A percentile compares a stretch with the other conserved stretches of the same genome.
These are phyloP conservation scores for Uronychia setigera DNA, from an alignment of 73 alveolate genomes.

Conservation along the genomic window DNA sequence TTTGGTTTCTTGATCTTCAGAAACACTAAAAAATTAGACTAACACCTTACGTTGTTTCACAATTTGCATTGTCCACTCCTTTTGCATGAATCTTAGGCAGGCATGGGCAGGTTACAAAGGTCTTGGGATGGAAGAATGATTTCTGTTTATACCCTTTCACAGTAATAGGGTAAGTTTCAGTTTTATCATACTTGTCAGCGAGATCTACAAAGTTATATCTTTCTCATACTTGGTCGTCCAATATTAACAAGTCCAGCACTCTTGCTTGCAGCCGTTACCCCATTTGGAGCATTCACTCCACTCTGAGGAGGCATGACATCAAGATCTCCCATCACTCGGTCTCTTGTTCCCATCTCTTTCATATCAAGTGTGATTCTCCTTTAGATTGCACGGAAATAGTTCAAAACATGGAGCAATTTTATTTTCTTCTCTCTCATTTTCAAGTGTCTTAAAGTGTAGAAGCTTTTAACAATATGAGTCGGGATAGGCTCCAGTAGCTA, in stretches of 20 bases:
- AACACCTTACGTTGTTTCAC: constrained; percentile 12
- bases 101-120: constrained; percentile 50
- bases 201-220: not conserved
- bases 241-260: constrained; percentile 7
- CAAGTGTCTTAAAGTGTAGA: constrained; percentile 52
- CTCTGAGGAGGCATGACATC: constrained; percentile 38
- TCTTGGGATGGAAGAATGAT: constrained; percentile 37
- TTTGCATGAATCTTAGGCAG: constrained; percentile 54
- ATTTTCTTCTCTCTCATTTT: constrained; percentile 53
- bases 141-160: constrained; percentile 49
- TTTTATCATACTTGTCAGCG: constrained; percentile 25
- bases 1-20: constrained; percentile 40
- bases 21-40: constrained; percentile 7
- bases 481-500: constrained; percentile 55
- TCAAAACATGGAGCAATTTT: constrained; percentile 50
- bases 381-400: constrained; percentile 58
- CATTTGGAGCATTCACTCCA: constrained; percentile 9
- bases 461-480: constrained; percentile 47
- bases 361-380: constrained; percentile 58
- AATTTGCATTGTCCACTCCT: constrained; percentile 19
- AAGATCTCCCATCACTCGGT: constrained; percentile 22
- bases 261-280: constrained; percentile 29
- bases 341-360: constrained; percentile 60
- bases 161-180: constrained; percentile 14
- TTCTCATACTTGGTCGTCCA: not conserved